Base-by-base conservation (phyloP, 805 yeast genomes). In the Priceomyces haplophilus region DNA sequence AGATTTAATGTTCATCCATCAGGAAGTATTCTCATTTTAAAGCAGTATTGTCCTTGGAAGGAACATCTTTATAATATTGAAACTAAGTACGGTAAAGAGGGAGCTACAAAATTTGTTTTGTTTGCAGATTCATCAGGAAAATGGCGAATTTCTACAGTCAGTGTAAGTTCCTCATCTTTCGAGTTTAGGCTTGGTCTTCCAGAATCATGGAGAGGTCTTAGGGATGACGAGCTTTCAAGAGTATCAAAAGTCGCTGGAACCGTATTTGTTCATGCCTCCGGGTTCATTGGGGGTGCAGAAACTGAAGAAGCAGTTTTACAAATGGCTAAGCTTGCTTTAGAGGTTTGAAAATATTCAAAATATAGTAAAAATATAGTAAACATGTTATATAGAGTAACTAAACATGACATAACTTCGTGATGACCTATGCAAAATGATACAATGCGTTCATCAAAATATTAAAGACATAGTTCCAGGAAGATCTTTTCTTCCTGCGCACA, bases 221-320 rank as follows among this genome's bases (percentile, higher is more conserved):
- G 99, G 61, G 99, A 93, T 60, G 91, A 86, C 23, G 85, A 73
- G 31, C 75, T 93, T 52, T 78, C 85, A 51, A 71, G 80, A 50
- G 68, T 76, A 51, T 72, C 88, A 27, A 97, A 95, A n/a, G 78
- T 93, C 42, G 81, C 79, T 24, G 96, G 87, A 7, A 87, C 97
- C 60, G 80, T 90, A 16, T 93, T 93, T 59, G 81, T 93, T 44
- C 99, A 93, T 55, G 97, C 98, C 34, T 87, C 96, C 33, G 98
- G 99, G 0, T 93, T 93, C 66, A 93, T 93, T 56, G 99, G 99
- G 35, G 99, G 99, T 41, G 88, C 91, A 43, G 74, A 81, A 57
- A 76, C 95, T 18, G 69, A 74, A 49, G 97, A 88, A 40, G 85
- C 86, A 24, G 97, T 83, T 11, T 60, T 88, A 44, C 65, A 78